Conservation (phyloP, 2,329 filamentous ascomycete species). For the Paracoccidioides brasiliensis region DNA sequence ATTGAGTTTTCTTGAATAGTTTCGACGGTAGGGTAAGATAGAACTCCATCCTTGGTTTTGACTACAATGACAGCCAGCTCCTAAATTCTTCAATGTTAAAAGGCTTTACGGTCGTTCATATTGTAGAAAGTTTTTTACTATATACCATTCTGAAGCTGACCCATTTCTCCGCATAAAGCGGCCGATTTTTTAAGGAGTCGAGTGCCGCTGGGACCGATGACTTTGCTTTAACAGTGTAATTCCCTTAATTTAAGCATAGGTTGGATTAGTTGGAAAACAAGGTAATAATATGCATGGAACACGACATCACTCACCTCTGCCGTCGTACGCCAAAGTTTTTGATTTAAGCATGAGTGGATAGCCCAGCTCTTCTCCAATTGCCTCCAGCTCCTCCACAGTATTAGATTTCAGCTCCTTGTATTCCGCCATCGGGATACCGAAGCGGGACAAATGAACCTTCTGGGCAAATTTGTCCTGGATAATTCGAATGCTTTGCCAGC, state of each 20-base stretch:
- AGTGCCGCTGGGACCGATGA: constrained; percentile 53
- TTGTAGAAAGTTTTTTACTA: neutral
- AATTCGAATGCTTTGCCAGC: constrained; percentile 70
- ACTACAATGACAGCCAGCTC: constrained; percentile 93
- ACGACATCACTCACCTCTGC: constrained; percentile 47
- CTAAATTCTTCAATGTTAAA: constrained; percentile 15
- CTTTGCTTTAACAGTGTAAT: constrained; percentile 49
- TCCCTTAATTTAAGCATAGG: constrained; percentile 33
- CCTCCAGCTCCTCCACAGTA: constrained; percentile 47
- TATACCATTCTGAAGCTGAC: constrained; percentile 58
- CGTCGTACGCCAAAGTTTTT: constrained; percentile 81
- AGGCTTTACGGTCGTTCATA: neutral
- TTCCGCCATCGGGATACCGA: constrained; percentile 58
- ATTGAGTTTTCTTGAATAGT: constrained; percentile 92
- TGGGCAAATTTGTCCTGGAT: constrained; percentile 93
- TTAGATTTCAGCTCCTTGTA: constrained; percentile 53
- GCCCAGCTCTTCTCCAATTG: constrained; percentile 52
- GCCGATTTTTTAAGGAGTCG: constrained; percentile 51
- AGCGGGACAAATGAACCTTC: constrained; percentile 61
- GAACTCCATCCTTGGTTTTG: constrained; percentile 60
- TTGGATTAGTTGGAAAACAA: neutral
- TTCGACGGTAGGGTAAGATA: constrained; percentile 82
- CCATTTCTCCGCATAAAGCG: constrained; percentile 83
- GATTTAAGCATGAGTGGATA: constrained; percentile 90
- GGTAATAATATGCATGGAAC: neutral